Evolutionary conservation across 331 rosid genomes (phyloP).

Genomic region (Stylosanthes scabra): DNA sequence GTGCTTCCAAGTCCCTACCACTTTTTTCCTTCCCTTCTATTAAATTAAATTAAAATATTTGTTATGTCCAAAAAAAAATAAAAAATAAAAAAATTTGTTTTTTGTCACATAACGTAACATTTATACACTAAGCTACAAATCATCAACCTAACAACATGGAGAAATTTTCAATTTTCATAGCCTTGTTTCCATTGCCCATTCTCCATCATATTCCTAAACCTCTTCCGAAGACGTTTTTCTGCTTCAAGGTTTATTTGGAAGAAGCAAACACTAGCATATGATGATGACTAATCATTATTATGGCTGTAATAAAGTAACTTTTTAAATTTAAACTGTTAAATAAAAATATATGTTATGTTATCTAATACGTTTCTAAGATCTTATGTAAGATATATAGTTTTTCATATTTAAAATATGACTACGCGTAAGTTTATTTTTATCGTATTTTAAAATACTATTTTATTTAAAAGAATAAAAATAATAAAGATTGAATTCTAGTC

Average conservation of each 20-base stretch:
- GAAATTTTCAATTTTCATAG: slow-evolving; percentile 16
- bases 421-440: too few relatives aligned
- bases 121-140: slow-evolving; percentile 14
- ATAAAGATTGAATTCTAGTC: too few relatives aligned
- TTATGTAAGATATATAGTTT: too few relatives aligned
- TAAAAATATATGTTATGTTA: too few relatives aligned
- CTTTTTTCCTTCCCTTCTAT: background rate
- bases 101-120: background rate
- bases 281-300: background rate
- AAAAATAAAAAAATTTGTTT: background rate
- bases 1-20: background rate
- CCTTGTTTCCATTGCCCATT: slow-evolving; percentile 10
- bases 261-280: background rate
- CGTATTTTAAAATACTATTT: too few relatives aligned
- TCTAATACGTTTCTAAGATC: too few relatives aligned
- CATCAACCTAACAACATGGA: slow-evolving; percentile 36
- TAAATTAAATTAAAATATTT: background rate
- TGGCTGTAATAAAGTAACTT: too few relatives aligned
- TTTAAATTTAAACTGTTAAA: too few relatives aligned
- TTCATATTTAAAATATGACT: too few relatives aligned
- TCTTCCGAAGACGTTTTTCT: background rate
- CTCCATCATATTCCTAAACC: too few relatives aligned
- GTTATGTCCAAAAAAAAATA: too few relatives aligned
- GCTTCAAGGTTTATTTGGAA: background rate
- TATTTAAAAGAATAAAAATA: too few relatives aligned